A percentile compares a stretch with the other conserved stretches of the same genome.
These are phyloP conservation scores for Rosa chinensis DNA, from an alignment of 306 rosid genomes.

Conservation along the genomic window DNA sequence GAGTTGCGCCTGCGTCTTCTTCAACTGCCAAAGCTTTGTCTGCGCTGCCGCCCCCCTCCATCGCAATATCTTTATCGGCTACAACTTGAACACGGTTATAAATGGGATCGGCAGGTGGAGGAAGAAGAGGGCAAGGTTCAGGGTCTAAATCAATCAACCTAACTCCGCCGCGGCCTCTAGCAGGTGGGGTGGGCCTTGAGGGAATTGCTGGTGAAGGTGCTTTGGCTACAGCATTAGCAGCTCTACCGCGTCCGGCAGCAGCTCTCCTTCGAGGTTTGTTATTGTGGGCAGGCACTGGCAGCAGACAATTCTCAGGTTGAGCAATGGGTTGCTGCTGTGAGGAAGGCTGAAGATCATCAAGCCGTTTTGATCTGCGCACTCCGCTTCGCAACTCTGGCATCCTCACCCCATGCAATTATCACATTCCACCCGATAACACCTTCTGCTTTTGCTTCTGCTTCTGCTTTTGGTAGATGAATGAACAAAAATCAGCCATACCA, in stretches of 20 bases:
- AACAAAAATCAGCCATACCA: constrained; percentile 38
- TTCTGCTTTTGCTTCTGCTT: not conserved
- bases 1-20: constrained; percentile 74
- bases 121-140: constrained; percentile 52
- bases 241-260: constrained; percentile 87
- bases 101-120: constrained; percentile 64
- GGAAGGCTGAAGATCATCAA: constrained; percentile 88
- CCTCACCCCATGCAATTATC: constrained; percentile 96
- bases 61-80: constrained; percentile 64
- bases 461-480: no score
- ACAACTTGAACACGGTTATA: constrained; percentile 57
- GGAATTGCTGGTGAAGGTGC: constrained; percentile 44
- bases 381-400: constrained; percentile 99
- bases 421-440: constrained; percentile 47
- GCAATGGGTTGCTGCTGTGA: constrained; percentile 52
- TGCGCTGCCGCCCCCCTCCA: constrained; percentile 87
- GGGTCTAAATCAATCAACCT: constrained; percentile 78
- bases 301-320: constrained; percentile 37
- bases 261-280: constrained; percentile 75
- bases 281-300: no score
- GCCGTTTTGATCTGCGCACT: constrained; percentile 92
- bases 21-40: constrained; percentile 72
- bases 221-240: constrained; percentile 81
- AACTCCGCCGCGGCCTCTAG: constrained; percentile 77
- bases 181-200: constrained; percentile 75